Evolutionary conservation across 768 basidiomycete species (phyloP), one percentile per base, ranked within the genome.

Genomic region (Trametes meyenii): DNA sequence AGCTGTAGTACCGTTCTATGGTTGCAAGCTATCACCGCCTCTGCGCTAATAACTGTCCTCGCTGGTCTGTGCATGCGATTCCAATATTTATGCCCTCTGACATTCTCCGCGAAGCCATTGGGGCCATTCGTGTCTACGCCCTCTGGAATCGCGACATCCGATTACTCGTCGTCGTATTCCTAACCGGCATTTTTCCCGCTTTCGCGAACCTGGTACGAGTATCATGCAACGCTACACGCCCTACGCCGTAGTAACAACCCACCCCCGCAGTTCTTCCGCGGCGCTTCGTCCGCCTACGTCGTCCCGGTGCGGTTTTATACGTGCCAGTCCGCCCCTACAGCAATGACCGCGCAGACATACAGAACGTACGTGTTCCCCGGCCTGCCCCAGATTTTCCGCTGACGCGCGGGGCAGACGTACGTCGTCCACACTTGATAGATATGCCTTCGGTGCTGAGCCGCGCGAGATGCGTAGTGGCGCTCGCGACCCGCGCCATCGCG

Each of bases 111-210:
- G 8, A 35, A 67, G 66, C 61, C 3, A 61, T 65, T 21, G 58
- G 55, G 8, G 66, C 66, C 4, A 43, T 67, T 11, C 63, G 66
- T 3, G 53, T 67, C 2, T 68, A 52, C 35, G 67, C 67, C 3
- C 42, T 68, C 1, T 65, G 59, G 56, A 33, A 45, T 21, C 33
- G 55, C 4, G 43, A 55, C 38, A 17, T n/a, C 13, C 35, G 23
- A 2, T 43, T 63, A 11, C 52, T 59, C 24, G 6, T 43, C 0
- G 2, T 65, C 19, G 45, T 61, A 1, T 40, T 66, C 19, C 29
- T 55, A 13, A 45, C 64, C 14, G 61, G 59, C 14, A n/a, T 62
- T 5, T 52, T 68, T 10, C 62, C 65, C 19, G 67, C 52, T 7
- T 43, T 66, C 38, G 49, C 50, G 21, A 60, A 58, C 13, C 50